A percentile compares a stretch with the other conserved stretches of the same genome.
These are phyloP conservation scores for Prinsepia uniflora DNA, from an alignment of 306 rosid species.

Conservation along the genomic window DNA sequence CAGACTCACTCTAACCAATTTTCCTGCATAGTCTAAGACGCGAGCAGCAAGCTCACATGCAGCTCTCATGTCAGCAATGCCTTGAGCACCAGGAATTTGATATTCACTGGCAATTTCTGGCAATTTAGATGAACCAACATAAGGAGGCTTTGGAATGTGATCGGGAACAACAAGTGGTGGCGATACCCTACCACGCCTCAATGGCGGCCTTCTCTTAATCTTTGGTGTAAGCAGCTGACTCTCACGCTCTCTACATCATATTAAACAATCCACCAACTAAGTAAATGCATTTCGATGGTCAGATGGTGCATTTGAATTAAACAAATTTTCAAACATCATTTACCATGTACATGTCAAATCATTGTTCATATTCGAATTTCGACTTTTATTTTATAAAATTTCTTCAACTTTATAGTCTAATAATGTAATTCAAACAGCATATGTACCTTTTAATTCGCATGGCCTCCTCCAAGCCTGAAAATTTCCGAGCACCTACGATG, in stretches of 20 bases:
- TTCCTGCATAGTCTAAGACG: constrained; percentile 81
- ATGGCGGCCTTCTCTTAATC: constrained; percentile 47
- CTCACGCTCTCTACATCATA: constrained; percentile 61
- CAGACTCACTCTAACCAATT: constrained; percentile 73
- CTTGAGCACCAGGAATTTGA: constrained; percentile 76
- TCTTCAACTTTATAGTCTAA: background rate
- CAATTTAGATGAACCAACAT: constrained; percentile 56
- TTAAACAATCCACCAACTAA: background rate
- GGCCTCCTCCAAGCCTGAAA: constrained; percentile 79
- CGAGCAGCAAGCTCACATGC: constrained; percentile 92
- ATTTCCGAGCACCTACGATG: constrained; percentile 47
- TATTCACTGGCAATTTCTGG: constrained; percentile 73
- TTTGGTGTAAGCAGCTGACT: constrained; percentile 35
- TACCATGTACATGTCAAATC: background rate
- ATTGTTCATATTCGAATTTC: background rate
- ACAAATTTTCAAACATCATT: background rate
- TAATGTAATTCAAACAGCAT: background rate
- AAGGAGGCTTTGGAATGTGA: constrained; percentile 79
- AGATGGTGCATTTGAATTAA: background rate
- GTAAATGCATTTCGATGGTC: background rate
- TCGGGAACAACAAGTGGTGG: constrained; percentile 80
- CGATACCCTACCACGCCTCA: constrained; percentile 78
- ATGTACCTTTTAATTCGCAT: constrained; percentile 63
- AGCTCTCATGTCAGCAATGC: constrained; percentile 73
- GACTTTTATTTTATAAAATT: no score